Evolutionary conservation across 176 grass and related monocot genomes (phyloP).

Genomic region (Phoenix dactylifera): DNA sequence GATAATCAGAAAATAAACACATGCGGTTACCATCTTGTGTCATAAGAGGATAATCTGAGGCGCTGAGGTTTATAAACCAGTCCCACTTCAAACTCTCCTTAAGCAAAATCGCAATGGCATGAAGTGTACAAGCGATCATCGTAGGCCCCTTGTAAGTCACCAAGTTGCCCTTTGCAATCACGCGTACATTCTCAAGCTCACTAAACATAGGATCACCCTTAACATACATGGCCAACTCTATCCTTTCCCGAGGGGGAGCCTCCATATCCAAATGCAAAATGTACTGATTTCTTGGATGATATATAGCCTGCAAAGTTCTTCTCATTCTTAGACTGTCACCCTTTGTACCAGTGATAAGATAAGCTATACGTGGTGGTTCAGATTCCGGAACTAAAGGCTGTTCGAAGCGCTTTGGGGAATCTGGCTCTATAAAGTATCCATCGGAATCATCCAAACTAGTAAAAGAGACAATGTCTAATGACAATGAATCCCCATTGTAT

Average conservation of each 20-base stretch:
- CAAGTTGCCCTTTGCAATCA: constrained; percentile 22
- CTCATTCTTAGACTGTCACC: constrained; percentile 78
- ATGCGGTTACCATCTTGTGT: constrained; percentile 20
- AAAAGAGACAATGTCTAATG: constrained; percentile 53
- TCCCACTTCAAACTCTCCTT: constrained; percentile 18
- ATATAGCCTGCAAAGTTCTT: constrained; percentile 51
- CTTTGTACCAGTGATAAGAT: constrained; percentile 86
- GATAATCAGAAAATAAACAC: neutral
- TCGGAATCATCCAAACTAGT: constrained; percentile 34
- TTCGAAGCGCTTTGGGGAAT: constrained; percentile 24
- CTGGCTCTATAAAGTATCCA: constrained; percentile 5
- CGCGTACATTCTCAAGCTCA: constrained; percentile 13
- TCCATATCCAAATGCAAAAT: constrained; percentile 25
- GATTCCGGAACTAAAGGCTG: constrained; percentile 22
- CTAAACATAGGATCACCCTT: constrained; percentile 13
- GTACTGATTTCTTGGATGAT: constrained; percentile 25
- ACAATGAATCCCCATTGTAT: constrained; percentile 22
- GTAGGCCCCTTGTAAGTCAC: constrained; percentile 24
- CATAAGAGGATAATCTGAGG: constrained; percentile 31
- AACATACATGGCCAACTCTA: constrained; percentile 25
- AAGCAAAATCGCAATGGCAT: constrained; percentile 17
- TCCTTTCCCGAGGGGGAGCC: constrained; percentile 24
- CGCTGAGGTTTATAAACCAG: constrained; percentile 27
- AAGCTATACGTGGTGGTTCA: constrained; percentile 67
- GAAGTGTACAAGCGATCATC: constrained; percentile 21